Conservation (phyloP, 176 grass and related monocot species). For the Areca catechu region DNA sequence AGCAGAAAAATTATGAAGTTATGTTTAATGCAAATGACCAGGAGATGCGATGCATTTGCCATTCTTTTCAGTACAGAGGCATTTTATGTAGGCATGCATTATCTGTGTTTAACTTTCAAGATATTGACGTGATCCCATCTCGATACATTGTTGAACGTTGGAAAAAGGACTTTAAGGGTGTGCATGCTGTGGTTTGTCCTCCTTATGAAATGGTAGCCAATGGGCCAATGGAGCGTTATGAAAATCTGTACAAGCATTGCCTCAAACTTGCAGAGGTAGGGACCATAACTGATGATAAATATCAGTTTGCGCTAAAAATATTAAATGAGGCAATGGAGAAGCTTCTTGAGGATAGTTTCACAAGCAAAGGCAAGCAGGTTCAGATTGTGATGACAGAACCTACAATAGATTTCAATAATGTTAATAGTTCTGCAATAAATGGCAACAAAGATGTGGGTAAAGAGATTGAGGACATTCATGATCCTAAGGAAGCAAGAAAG, state of each 20-base stretch:
- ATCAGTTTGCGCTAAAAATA: constrained; percentile 3
- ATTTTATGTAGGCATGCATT: constrained; percentile 91
- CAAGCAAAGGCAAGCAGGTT: constrained; percentile 6
- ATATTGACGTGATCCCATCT: constrained; percentile 75
- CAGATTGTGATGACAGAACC: constrained; percentile 4
- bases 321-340: constrained; percentile 1
- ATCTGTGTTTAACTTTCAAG: constrained; percentile 80
- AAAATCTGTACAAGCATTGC: constrained; percentile 4
- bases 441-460: not conserved
- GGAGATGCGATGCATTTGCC: constrained; percentile 77
- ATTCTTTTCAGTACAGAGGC: constrained; percentile 87
- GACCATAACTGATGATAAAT: constrained; percentile 7
- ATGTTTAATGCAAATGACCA: constrained; percentile 60
- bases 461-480: not conserved
- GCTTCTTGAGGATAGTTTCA: constrained; percentile 1
- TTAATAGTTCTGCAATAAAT: not conserved
- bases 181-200: constrained; percentile 4
- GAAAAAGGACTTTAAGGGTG: constrained; percentile 81
- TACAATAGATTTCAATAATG: not conserved
- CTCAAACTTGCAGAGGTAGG: constrained; percentile 4
- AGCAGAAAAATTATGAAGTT: constrained; percentile 75
- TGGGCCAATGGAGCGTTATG: constrained; percentile 9
- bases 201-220: constrained; percentile 9
- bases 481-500: not conserved
- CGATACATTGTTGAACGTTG: constrained; percentile 80